Evolutionary conservation across 108 stramenopile genomes (phyloP), one percentile per base, ranked within the genome.

Genomic region (Nitzschia palea): DNA sequence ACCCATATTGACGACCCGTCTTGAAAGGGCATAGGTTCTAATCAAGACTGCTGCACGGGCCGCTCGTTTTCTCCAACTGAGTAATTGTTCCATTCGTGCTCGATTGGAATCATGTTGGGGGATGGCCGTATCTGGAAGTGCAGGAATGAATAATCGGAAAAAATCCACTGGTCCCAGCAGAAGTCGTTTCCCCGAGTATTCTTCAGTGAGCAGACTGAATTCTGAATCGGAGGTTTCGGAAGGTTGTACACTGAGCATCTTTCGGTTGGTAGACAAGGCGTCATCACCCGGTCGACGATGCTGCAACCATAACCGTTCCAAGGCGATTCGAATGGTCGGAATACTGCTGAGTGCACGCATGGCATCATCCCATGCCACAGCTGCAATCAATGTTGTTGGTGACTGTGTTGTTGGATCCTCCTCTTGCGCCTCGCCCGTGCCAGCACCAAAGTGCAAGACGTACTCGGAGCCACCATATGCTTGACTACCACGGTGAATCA

Each of bases 351-450:
- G 67, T 43, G 86, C 86, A n/a, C 87, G 72, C 78, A 85, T 85
- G 14, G 73, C 80, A 82, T 92, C 87, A 65, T 92, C 87, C 61
- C 87, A 82, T 23, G 87, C 82, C 1, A 87, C 73, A 17, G 85
- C 83, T 0, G 36, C 60, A n/a, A 22, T 29, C 1, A 50, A 12
- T 0, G 61, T 22, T 10, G 40, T 62, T 2, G 42, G 51, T 4
- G 1, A 1, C 8, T 51, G 4, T 36, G 37, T 36, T 20, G 15
- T 20, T 48, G 9, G 4, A 0, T 65, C 63, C 3, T 65, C 48
- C 15, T 53, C 2, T 30, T 66, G 37, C 28, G 50, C 44, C n/a
- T 58, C 52, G 20, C 35, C 53, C 14, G 29, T 18, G 32, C 50
- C 40, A 1, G 60, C n/a, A 56, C 48, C 29, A 44, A 77, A 69